Evolutionary conservation across 805 yeast genomes (phyloP).

Genomic region (Cyberlindnera maritima): DNA sequence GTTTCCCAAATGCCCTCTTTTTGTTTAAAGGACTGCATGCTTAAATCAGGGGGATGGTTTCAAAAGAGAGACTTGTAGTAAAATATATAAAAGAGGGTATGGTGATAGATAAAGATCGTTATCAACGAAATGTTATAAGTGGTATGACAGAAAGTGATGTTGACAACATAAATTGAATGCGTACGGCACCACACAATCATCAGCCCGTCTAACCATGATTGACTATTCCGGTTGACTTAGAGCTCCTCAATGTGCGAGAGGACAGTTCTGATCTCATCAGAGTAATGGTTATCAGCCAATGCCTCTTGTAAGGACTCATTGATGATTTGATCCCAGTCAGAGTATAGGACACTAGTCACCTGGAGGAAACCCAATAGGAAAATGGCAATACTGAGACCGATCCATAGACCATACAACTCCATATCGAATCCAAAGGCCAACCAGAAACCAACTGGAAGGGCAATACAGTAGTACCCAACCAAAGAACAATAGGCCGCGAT

Average conservation of each 20-base stretch:
- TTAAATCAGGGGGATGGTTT: too few species aligned
- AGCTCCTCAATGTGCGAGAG: slow-evolving; percentile 21
- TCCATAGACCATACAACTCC: slow-evolving; percentile 58
- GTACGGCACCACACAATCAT: too few species aligned
- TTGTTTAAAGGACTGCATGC: too few species aligned
- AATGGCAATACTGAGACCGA: slow-evolving; percentile 54
- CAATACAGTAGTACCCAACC: slow-evolving; percentile 54
- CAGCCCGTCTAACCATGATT: too few species aligned
- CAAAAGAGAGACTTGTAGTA: too few species aligned
- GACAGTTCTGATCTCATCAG: slow-evolving; percentile 23
- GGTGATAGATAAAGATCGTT: too few species aligned
- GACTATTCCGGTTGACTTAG: too few species aligned
- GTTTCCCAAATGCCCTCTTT: too few species aligned
- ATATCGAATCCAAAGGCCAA: slow-evolving; percentile 48
- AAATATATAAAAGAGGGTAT: too few species aligned
- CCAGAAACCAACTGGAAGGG: slow-evolving; percentile 54
- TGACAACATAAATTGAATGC: too few species aligned
- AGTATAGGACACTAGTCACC: slow-evolving; percentile 31
- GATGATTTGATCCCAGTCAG: slow-evolving; percentile 48
- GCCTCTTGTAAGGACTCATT: slow-evolving; percentile 42
- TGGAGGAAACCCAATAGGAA: slow-evolving; percentile 47
- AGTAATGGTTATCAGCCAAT: slow-evolving; percentile 18
- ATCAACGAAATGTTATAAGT: too few species aligned
- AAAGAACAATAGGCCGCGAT: slow-evolving; percentile 60
- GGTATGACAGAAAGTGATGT: too few species aligned